Conservation (phyloP, 495 filamentous ascomycete species). For the Clavariopsis aquatica region DNA sequence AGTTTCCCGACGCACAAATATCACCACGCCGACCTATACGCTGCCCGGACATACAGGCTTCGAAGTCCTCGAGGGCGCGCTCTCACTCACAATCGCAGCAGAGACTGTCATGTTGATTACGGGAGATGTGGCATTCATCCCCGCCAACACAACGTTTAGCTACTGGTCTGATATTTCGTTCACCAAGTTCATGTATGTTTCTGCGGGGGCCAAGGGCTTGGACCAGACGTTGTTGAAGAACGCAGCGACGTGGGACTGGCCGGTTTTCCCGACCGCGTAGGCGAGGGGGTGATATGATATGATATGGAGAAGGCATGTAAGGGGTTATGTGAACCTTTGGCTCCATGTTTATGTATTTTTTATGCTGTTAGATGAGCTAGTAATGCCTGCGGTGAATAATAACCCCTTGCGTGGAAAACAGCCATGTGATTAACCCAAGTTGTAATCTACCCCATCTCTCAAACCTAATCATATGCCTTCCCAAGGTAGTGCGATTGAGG, state of each 20-base stretch:
- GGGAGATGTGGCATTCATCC: constrained; percentile 8
- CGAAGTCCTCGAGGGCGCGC: constrained; percentile 5
- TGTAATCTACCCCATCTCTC: too few species aligned
- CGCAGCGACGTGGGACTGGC: background rate
- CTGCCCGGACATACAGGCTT: background rate
- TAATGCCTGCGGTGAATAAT: too few species aligned
- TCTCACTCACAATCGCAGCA: background rate
- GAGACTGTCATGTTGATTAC: constrained; percentile 4
- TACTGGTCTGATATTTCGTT: constrained; percentile 5
- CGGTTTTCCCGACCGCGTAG: background rate
- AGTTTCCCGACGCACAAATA: background rate
- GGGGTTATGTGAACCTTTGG: too few species aligned
- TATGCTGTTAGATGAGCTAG: too few species aligned
- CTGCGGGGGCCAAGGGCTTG: background rate
- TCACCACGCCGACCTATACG: background rate
- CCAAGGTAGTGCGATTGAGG: too few species aligned
- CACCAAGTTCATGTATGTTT: constrained; percentile 14
- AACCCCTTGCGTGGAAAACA: too few species aligned
- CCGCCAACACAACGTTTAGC: background rate
- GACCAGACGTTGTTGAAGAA: constrained; percentile 2
- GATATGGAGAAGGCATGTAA: too few species aligned
- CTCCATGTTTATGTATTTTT: too few species aligned
- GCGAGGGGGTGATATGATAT: background rate
- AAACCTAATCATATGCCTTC: too few species aligned
- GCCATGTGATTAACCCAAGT: too few species aligned